Conservation (phyloP, 2,329 filamentous ascomycete species). For the Diaporthe longicolla region DNA sequence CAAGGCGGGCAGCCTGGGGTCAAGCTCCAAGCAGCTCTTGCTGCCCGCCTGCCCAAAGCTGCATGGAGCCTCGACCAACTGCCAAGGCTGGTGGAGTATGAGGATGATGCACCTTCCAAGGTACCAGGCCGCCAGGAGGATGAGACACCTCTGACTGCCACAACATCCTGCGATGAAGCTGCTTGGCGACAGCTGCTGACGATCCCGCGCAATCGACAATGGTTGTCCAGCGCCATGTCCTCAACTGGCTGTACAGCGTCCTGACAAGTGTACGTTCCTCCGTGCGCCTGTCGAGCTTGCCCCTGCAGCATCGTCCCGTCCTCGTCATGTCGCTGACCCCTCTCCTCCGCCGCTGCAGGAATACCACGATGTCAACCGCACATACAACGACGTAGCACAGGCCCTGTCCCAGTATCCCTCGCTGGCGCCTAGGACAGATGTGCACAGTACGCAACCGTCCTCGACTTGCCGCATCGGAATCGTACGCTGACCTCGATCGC, state of each 20-base stretch:
- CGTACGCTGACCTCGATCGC: conserved; percentile 43
- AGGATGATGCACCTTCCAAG: conserved; percentile 18
- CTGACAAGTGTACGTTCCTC: conserved; percentile 75
- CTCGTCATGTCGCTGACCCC: conserved; percentile 37
- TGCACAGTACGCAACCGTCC: conserved; percentile 80
- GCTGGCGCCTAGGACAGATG: conserved; percentile 88
- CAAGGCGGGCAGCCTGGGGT: neutral
- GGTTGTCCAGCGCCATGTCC: conserved; percentile 87
- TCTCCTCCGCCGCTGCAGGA: conserved; percentile 69
- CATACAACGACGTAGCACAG: conserved; percentile 92
- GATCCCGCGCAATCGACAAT: conserved; percentile 55
- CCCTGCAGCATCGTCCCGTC: conserved; percentile 36
- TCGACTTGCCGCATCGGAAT: conserved; percentile 33
- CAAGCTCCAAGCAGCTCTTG: conserved; percentile 14
- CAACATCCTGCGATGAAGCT: conserved; percentile 44
- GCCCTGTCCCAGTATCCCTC: conserved; percentile 84
- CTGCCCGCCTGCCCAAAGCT: conserved; percentile 10
- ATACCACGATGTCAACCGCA: conserved; percentile 92
- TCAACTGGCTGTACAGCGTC: conserved; percentile 96
- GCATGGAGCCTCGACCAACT: conserved; percentile 2
- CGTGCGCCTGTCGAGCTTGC: conserved; percentile 6
- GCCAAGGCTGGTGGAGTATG: conserved; percentile 29
- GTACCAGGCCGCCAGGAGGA: conserved; percentile 3
- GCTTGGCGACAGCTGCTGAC: conserved; percentile 31
- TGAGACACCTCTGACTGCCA: conserved; percentile 32